Base-by-base conservation (phyloP, 371 early-diverging fungal species). In the Mortierella sp. region DNA sequence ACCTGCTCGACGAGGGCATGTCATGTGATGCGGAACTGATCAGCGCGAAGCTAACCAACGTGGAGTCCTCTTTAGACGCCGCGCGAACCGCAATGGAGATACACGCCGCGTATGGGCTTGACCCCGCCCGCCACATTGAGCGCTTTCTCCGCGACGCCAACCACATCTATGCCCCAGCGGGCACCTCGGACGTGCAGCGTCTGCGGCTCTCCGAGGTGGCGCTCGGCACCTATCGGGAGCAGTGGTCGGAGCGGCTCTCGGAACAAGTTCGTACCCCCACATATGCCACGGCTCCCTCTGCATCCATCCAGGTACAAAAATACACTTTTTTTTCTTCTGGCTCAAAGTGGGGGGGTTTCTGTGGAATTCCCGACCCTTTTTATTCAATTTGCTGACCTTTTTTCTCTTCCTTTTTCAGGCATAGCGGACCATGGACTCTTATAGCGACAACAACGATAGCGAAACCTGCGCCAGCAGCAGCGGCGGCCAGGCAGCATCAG, bases 1-100 rank as follows among this genome's bases (percentile, higher is more conserved):
- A 43, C 45, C 10, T 43, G 45, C 45, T 43, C 45, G 45, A 43
- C 45, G 45, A 43, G 45, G 45, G 45, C 45, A 43, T 43, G 45
- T 19, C 45, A 15, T 43, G 45, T 43, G 45, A 43, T 15, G 45
- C 45, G 17, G 45, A 43, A 4, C 45, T 43, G 45, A 43, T 43
- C 17, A 43, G 17, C 19, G 45, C 45, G 19, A 43, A 43, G 45
- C 45, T 43, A 19, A 15, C 17, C 45, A 43, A 43, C 45, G 45
- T 43, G 17, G 45, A 43, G 45, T 43, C 10, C 45, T 43, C 45
- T 43, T 19, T 43, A 43, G 45, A 43, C 17, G 45, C 45, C 4
- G 45, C 15, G 17, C 45, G 45, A 43, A 43, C 45, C 45, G 45
- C 45, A 19, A 43, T 43, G 45, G 45, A 43, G 45, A 19, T 43